Evolutionary conservation across 2,329 filamentous ascomycete species (phyloP), one percentile per base, ranked within the genome.

Genomic region (Ophiosphaerella narmari): DNA sequence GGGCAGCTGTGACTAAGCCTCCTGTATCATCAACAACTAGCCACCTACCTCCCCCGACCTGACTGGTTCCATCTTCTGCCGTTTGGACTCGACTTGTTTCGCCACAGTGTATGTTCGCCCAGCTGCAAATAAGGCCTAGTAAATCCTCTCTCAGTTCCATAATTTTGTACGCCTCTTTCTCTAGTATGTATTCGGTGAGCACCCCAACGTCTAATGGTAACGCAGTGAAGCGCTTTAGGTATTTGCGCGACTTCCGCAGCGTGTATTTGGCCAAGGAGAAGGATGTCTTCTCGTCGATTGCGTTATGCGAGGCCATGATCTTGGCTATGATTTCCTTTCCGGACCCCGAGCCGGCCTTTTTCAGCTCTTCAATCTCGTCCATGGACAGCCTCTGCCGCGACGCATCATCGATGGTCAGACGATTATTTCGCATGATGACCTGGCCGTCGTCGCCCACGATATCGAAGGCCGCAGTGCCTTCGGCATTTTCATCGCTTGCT

Each of bases 261-360:
- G 94, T 96, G 75, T 99, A 99, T 74, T 99, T 99, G 37, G 93
- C 92, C 50, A 97, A 79, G 2, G 91, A 95, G 67, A 95, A 99
- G 0, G 86, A 82, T 0, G 94, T 97, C 80, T 99, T 99, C 76
- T 97, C 89, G 60, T 96, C 91, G 37, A 99, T 82, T 1, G 88
- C 89, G 14, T 89, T 87, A 73, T 99, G 94, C 37, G 91, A 94
- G 26, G 91, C 82, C 74, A 99, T 83, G 23, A 99, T 85, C 75
- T 92, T 96, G n/a, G 90, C 87, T 57, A 99, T 94, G 40, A 99
- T 83, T 43, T 96, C 92, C 70, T 89, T 89, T 11, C 92, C 93
- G 0, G 90, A 90, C 5, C 87, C 87, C 3, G 86, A 85, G 9
- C 87, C 89, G 48, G 91, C 81, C 63, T 81, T 82, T 71, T 90